Conservation (phyloP, 2,329 filamentous ascomycete species). For the Alternaria triticimaculans region DNA sequence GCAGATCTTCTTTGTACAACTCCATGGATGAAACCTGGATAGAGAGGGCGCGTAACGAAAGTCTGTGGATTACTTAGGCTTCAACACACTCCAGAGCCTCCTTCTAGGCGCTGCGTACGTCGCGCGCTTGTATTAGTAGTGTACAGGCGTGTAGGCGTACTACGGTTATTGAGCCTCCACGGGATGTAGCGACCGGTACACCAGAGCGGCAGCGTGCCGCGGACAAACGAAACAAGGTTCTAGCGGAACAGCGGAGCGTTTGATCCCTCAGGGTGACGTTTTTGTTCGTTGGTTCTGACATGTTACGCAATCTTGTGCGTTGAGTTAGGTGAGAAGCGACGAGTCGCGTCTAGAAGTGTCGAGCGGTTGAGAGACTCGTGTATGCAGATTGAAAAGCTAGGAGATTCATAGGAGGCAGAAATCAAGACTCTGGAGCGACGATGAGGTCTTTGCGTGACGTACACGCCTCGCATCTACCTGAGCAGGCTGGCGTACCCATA, state of each 20-base stretch:
- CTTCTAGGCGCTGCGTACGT: neutral
- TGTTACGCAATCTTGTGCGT: neutral
- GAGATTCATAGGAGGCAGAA: neutral
- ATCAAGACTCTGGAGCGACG: neutral
- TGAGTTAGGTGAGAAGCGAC: neutral
- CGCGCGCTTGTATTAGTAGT: neutral
- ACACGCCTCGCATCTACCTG: neutral
- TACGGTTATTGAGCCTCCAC: neutral
- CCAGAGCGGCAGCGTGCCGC: conserved; percentile 1
- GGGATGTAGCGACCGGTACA: neutral
- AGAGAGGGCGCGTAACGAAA: neutral
- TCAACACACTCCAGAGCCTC: neutral
- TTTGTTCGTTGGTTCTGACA: neutral
- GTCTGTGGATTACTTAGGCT: neutral
- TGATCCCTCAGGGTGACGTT: neutral
- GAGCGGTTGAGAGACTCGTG: neutral
- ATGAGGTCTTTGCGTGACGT: neutral
- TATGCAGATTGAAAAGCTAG: neutral
- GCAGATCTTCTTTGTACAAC: neutral
- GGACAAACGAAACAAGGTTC: neutral
- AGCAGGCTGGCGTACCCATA: neutral
- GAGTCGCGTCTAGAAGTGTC: neutral
- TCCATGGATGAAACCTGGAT: neutral
- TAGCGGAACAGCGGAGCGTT: neutral
- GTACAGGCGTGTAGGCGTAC: neutral